Conservation (phyloP, 1,284 basidiomycete genomes). For the Tilletiopsis washingtonensis region DNA sequence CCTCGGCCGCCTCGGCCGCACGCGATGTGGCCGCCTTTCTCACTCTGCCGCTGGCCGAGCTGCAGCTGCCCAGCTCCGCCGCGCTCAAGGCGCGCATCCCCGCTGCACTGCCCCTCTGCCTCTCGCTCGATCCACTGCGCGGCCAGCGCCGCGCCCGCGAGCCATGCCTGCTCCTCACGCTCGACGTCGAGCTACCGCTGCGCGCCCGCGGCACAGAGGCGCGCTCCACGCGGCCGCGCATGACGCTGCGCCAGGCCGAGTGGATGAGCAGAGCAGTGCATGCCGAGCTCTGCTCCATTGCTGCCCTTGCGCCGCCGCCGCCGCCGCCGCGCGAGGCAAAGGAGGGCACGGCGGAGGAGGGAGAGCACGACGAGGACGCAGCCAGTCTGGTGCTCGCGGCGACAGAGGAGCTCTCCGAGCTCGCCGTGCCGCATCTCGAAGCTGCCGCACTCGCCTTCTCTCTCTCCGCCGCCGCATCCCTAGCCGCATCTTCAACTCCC, state of each 20-base stretch:
- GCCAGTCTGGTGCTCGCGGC: slow-evolving; percentile 2
- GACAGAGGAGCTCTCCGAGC: slow-evolving; percentile 12
- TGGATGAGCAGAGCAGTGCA: too few relatives aligned
- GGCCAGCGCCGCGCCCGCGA: background rate
- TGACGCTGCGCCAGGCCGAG: too few relatives aligned
- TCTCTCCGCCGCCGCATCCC: background rate
- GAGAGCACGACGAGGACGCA: slow-evolving; percentile 5
- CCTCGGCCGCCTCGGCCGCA: too few relatives aligned
- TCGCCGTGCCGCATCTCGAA: slow-evolving; percentile 4
- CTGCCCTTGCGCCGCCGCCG: too few relatives aligned
- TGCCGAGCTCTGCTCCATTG: too few relatives aligned
- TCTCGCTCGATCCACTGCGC: background rate
- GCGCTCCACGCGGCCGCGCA: too few relatives aligned
- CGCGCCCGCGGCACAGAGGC: too few relatives aligned
- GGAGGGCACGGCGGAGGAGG: slow-evolving; percentile 2
- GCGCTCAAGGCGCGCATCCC: background rate
- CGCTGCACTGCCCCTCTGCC: background rate
- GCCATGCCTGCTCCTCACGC: too few relatives aligned
- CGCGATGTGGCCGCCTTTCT: too few relatives aligned
- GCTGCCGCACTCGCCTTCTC: background rate
- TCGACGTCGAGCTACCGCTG: too few relatives aligned
- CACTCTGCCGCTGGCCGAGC: too few relatives aligned
- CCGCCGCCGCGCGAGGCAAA: background rate
- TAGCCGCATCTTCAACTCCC: background rate
- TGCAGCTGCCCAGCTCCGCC: background rate